These are phyloP conservation scores for Aspergillus homomorphus DNA, from an alignment of 495 filamentous ascomycete species.

Conservation along the genomic window DNA sequence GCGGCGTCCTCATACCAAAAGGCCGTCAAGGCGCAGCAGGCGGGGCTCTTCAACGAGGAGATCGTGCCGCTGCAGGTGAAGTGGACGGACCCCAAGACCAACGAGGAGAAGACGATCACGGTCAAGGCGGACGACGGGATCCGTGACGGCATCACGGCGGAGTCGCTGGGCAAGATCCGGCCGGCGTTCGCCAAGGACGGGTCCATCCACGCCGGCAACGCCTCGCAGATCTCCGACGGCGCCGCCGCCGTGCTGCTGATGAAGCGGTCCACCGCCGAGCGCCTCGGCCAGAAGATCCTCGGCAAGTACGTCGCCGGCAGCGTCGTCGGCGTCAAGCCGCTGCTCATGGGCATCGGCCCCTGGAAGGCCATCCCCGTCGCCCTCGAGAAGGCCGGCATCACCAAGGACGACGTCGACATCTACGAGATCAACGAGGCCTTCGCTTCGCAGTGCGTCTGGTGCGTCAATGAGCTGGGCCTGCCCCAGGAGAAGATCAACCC, in stretches of 20 bases:
- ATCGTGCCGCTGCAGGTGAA: conserved; percentile 83
- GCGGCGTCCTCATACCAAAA: conserved; percentile 88
- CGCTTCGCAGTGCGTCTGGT: conserved; percentile 92
- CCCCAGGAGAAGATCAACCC: conserved; percentile 83
- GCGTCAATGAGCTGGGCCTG: conserved; percentile 80
- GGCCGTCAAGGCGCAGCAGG: conserved; percentile 78
- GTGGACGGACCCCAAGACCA: conserved; percentile 83
- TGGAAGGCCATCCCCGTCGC: conserved; percentile 95
- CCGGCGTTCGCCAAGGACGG: conserved; percentile 90
- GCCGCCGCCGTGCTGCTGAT: conserved; percentile 94
- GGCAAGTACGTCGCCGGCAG: conserved; percentile 85
- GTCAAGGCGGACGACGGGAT: conserved; percentile 88
- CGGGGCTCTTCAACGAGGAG: conserved; percentile 88
- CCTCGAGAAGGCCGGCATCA: conserved; percentile 79
- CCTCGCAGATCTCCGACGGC: conserved; percentile 91
- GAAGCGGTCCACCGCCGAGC: conserved; percentile 88
- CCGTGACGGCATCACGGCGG: conserved; percentile 77
- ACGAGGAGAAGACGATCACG: conserved; percentile 78
- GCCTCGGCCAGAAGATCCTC: conserved; percentile 80
- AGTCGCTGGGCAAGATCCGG: conserved; percentile 83
- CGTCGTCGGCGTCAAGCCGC: conserved; percentile 83
- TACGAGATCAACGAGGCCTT: conserved; percentile 99
- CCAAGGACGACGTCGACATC: conserved; percentile 90
- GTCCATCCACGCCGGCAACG: conserved; percentile 93
- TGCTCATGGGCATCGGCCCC: conserved; percentile 94